Percentiles rank a stretch among this genome's conserved stretches.
Conservation (phyloP, 129 eudicot species). For the Arctium minus region DNA sequence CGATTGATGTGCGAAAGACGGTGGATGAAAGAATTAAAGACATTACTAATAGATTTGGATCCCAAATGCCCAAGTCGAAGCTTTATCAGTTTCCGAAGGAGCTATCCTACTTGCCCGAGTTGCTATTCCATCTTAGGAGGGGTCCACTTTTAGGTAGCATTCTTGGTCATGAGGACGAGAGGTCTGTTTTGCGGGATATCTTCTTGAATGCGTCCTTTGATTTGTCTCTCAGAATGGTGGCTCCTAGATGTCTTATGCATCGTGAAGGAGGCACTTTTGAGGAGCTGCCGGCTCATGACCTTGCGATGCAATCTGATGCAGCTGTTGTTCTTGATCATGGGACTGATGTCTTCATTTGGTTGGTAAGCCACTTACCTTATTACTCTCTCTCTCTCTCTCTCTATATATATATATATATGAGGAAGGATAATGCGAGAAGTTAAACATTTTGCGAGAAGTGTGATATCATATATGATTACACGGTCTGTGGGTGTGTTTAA, state of each 20-base stretch:
- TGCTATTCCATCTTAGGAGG: constrained; percentile 84
- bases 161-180: constrained; percentile 94
- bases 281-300: constrained; percentile 95
- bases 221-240: constrained; percentile 89
- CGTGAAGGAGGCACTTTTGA: constrained; percentile 97
- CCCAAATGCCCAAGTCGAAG: constrained; percentile 86
- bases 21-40: constrained; percentile 87
- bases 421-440: too few relatives aligned
- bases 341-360: constrained; percentile 98
- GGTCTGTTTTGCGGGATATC: constrained; percentile 82
- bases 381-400: background rate
- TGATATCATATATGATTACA: too few relatives aligned
- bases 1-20: constrained; percentile 60
- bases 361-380: constrained; percentile 53
- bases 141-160: constrained; percentile 96
- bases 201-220: constrained; percentile 90
- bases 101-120: constrained; percentile 70
- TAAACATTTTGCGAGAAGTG: too few relatives aligned
- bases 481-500: too few relatives aligned
- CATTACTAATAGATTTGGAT: constrained; percentile 65
- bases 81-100: constrained; percentile 90
- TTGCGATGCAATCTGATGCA: constrained; percentile 96
- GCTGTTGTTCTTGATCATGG: constrained; percentile 99
- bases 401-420: background rate
- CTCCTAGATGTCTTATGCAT: constrained; percentile 97